Percentiles rank a stretch among this genome's conserved stretches.
Conservation (phyloP, 164 flowering plant genomes). For the Warburgia ugandensis region DNA sequence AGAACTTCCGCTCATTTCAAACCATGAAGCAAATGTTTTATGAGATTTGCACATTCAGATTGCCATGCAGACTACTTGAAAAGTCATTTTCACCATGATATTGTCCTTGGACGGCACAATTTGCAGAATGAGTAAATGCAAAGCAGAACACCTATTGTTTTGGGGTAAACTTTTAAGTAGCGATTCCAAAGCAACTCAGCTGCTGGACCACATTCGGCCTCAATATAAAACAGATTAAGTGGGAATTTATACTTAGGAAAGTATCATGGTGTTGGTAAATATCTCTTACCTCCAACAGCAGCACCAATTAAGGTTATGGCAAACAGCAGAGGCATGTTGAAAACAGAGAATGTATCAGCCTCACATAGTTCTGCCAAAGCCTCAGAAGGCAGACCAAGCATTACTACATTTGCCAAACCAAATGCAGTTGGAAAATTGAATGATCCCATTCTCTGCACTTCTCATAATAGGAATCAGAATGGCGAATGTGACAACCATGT, state of each 20-base stretch:
- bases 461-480: conserved; percentile 3
- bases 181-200: no score
- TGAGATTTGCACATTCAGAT: no score
- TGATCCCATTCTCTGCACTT: conserved; percentile 27
- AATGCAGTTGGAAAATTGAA: conserved; percentile 25
- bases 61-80: no score
- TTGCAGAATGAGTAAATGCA: no score
- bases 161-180: no score
- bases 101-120: no score
- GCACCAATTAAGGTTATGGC: conserved; percentile 75
- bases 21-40: no score
- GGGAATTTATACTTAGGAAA: background rate
- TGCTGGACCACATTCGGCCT: background rate
- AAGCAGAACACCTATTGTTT: no score
- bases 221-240: background rate
- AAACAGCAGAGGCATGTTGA: conserved; percentile 74
- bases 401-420: conserved; percentile 34
- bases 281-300: conserved; percentile 70
- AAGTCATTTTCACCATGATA: no score
- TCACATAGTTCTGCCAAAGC: conserved; percentile 92
- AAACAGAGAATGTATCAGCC: conserved; percentile 34
- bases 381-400: conserved; percentile 50
- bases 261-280: background rate
- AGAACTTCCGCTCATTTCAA: no score
- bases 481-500: background rate